Evolutionary conservation across 257 asterid genomes (phyloP), one percentile per base, ranked within the genome.

Genomic region (Gentiana macrophylla): DNA sequence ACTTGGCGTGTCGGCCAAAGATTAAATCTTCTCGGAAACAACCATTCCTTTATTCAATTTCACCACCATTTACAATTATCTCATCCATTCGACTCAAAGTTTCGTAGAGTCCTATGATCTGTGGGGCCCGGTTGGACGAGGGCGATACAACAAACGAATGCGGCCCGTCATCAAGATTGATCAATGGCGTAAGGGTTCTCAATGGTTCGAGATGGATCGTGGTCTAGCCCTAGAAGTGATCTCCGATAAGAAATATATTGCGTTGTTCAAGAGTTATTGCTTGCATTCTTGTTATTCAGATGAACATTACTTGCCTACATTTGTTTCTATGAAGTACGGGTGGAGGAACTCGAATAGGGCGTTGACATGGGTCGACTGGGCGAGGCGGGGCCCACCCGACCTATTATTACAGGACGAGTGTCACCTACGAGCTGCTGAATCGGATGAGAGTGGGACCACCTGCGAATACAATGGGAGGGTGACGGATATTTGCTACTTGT

Each of bases 291-390:
- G 94, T 72, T 86, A 86, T 48, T 80, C 94, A 0, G 96, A 86
- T 12, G 96, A 84, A 50, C 96, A 84, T 64, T 86, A 86, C 64
- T 5, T 86, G 41, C 96, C 96, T 4, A 86, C 96, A 0, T 51
- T 67, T 3, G 12, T 82, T n/a, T 69, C 69, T n/a, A 67, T 63
- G 84, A 74, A 67, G 33, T 72, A 60, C 41, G 67, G 79, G 3
- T 4, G 36, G 62, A 81, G 61, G 62, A 84, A 70, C 8, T 57
- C 76, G 0, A 80, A 84, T 53, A 61, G 94, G 56, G 81, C 89
- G 0, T 61, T 87, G 74, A 80, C 88, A n/a, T 87, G 96, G 96
- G 96, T 87, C 43, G 92, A 87, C 60, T 87, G 96, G 96, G 69
- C 94, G 3, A 58, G 89, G 89, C 1, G 94, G 96, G 38, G 82